Percentiles rank a stretch among this genome's conserved stretches.
These are phyloP conservation scores for Phtheirospermum japonicum DNA, from an alignment of 257 asterid species.

Conservation along the genomic window DNA sequence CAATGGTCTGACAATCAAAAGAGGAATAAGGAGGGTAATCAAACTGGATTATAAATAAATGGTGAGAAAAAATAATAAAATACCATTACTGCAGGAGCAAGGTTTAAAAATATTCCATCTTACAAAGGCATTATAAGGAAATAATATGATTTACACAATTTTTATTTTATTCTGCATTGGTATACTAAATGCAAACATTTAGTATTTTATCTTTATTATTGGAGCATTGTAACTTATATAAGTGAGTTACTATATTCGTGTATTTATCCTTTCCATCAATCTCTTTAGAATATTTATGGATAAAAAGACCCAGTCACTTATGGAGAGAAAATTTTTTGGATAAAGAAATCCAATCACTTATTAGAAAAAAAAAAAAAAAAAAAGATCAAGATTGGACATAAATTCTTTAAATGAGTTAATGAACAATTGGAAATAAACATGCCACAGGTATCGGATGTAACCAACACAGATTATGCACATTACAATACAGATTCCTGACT, in stretches of 20 bases:
- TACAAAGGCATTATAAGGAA: background rate
- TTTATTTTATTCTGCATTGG: background rate
- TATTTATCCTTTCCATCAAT: background rate
- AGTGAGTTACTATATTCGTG: background rate
- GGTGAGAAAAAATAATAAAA: background rate
- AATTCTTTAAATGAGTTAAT: background rate
- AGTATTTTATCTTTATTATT: background rate
- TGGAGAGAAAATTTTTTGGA: background rate
- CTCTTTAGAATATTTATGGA: background rate
- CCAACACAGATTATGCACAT: background rate
- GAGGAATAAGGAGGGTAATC: background rate
- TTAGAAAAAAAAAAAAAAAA: background rate
- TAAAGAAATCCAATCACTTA: background rate
- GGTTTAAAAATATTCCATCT: background rate
- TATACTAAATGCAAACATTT: background rate
- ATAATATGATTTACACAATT: background rate
- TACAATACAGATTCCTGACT: background rate
- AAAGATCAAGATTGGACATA: no score
- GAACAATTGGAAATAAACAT: background rate
- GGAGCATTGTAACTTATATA: background rate
- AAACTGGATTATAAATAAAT: background rate
- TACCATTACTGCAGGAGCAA: background rate
- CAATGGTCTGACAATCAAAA: constrained; percentile 55
- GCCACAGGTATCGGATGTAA: background rate
- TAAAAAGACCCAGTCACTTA: background rate